Percentiles rank a stretch among this genome's conserved stretches.
Conservation (phyloP, 768 basidiomycete genomes). For the Lactifluus rugatus region DNA sequence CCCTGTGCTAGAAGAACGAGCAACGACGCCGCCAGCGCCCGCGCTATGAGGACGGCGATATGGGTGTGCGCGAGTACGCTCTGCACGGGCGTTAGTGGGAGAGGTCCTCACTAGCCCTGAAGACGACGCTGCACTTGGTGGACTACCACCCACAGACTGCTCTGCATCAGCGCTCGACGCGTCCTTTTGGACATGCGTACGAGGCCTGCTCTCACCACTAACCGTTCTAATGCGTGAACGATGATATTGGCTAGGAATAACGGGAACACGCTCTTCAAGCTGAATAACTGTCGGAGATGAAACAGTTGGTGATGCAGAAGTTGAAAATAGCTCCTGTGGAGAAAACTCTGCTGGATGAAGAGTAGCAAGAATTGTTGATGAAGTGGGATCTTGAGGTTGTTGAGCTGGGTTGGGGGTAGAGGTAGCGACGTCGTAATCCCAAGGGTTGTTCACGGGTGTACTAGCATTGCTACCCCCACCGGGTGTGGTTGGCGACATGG, state of each 20-base stretch:
- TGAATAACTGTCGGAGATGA: conserved; percentile 17
- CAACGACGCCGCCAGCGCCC: not conserved
- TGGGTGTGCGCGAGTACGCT: conserved; percentile 17
- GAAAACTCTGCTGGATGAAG: conserved; percentile 17
- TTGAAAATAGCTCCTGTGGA: conserved; percentile 11
- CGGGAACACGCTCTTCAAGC: conserved; percentile 19
- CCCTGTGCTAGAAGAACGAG: not conserved
- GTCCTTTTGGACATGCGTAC: conserved; percentile 13
- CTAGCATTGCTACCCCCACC: conserved; percentile 17
- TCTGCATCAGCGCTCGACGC: conserved; percentile 7
- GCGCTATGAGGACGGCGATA: conserved; percentile 19
- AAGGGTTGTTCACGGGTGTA: conserved; percentile 18
- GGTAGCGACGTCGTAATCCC: conserved; percentile 17
- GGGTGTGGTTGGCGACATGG: conserved; percentile 16
- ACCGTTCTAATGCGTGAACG: conserved; percentile 12
- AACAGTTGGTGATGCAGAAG: conserved; percentile 3
- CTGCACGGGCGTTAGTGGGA: conserved; percentile 10
- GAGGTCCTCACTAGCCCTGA: conserved; percentile 11
- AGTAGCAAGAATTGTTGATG: conserved; percentile 8
- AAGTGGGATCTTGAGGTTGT: conserved; percentile 9
- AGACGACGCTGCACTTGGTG: conserved; percentile 1
- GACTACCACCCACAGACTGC: conserved; percentile 7
- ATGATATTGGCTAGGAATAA: conserved; percentile 18
- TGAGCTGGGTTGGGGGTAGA: conserved; percentile 1
- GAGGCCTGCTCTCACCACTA: conserved; percentile 15